phyloP scores from a whole-genome alignment of 306 rosid genomes.

The Rosa lucieae region DNA sequence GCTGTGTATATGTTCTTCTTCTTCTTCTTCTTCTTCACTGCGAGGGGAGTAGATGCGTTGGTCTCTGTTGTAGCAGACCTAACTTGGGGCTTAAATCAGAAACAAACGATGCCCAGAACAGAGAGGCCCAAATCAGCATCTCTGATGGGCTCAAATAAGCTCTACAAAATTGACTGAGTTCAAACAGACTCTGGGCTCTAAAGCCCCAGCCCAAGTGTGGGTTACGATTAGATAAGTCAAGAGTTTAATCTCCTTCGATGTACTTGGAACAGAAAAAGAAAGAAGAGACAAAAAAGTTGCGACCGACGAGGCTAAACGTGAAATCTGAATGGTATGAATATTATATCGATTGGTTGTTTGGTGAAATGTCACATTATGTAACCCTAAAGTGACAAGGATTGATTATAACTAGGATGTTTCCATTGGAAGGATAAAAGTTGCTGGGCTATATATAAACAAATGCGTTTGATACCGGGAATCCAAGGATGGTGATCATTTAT shows the following conservation, averaged over 20 bases:
- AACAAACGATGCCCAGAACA: background rate
- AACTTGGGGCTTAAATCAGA: conserved; percentile 5
- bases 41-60: background rate
- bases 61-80: background rate
- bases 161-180: background rate
- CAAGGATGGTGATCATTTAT: background rate
- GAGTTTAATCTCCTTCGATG: too few species aligned
- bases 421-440: background rate
- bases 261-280: too few species aligned
- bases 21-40: conserved; percentile 5
- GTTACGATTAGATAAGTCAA: background rate
- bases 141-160: background rate
- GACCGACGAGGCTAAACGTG: background rate
- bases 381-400: background rate
- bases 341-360: background rate
- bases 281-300: too few species aligned
- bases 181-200: too few species aligned
- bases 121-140: background rate
- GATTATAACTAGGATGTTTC: conserved; percentile 1
- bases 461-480: conserved; percentile 1
- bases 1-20: background rate
- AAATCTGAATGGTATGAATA: background rate
- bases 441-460: background rate
- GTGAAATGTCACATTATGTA: background rate
- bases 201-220: background rate